A percentile compares a stretch with the other conserved stretches of the same genome.
phyloP scores from a whole-genome alignment of 345 rosid genomes.

The Linum usitatissimum region DNA sequence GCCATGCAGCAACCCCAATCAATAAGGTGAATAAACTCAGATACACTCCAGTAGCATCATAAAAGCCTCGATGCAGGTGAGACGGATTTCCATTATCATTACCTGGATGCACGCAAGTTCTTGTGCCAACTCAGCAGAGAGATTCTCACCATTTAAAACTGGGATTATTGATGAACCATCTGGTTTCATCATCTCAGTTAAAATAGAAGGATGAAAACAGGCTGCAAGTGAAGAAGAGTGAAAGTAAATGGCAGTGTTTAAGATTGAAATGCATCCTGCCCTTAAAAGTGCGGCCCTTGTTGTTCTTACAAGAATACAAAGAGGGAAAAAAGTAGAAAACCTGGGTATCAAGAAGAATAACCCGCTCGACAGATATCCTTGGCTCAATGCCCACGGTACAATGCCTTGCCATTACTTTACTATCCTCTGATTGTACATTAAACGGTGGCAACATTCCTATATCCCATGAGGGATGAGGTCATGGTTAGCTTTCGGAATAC shows the following conservation, averaged over 20 bases:
- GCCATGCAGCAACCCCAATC: slow-evolving; percentile 40
- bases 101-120: slow-evolving; percentile 79
- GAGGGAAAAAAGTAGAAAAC: slow-evolving; percentile 20
- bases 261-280: not conserved
- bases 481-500: not conserved
- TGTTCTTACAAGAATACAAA: not conserved
- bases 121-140: slow-evolving; percentile 76
- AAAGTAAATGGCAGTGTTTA: not conserved
- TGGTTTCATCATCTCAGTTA: slow-evolving; percentile 69
- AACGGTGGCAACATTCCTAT: slow-evolving; percentile 79
- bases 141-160: slow-evolving; percentile 51
- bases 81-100: slow-evolving; percentile 8
- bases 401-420: slow-evolving; percentile 54
- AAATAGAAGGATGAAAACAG: slow-evolving; percentile 62
- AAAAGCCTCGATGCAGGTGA: not conserved
- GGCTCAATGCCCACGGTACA: slow-evolving; percentile 71
- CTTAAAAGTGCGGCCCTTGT: too few relatives aligned
- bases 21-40: slow-evolving; percentile 20
- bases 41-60: not conserved
- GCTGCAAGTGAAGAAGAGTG: slow-evolving; percentile 33
- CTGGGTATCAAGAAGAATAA: slow-evolving; percentile 76
- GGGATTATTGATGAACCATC: slow-evolving; percentile 63
- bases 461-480: slow-evolving; percentile 14
- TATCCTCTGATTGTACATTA: slow-evolving; percentile 50
- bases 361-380: slow-evolving; percentile 62